Evolutionary conservation across 352 stramenopile species (phyloP).

Genomic region (Pythium coloratum): DNA sequence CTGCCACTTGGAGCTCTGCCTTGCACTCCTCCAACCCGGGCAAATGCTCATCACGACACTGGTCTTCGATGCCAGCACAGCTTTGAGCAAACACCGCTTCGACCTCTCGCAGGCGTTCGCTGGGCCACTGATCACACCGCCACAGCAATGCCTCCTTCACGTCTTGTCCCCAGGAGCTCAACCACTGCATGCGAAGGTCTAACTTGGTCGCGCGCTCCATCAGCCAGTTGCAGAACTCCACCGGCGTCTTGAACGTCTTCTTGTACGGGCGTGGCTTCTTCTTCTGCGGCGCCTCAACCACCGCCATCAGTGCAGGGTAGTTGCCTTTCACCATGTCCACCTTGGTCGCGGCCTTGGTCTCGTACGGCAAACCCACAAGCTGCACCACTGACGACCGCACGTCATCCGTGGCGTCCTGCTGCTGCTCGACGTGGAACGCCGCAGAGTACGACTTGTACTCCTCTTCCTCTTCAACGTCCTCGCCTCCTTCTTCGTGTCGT

Average conservation of each 20-base stretch:
- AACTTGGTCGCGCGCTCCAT: neutral
- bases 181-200: neutral
- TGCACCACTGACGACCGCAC: neutral
- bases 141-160: neutral
- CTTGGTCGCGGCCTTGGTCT: neutral
- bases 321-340: conserved; percentile 13
- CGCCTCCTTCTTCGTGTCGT: neutral
- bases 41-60: conserved; percentile 1
- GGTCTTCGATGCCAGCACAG: neutral
- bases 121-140: neutral
- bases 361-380: neutral
- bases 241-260: neutral
- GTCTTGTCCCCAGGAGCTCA: neutral
- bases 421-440: conserved; percentile 2
- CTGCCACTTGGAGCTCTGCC: neutral
- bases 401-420: neutral
- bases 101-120: neutral
- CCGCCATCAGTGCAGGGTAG: conserved; percentile 1
- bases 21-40: neutral
- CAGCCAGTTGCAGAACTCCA: neutral
- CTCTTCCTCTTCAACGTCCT: neutral
- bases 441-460: conserved; percentile 1
- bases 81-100: neutral
- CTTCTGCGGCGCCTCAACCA: neutral
- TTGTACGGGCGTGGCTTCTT: neutral